These are phyloP conservation scores for Tuber borchii DNA, from an alignment of 495 filamentous ascomycete species.

Conservation along the genomic window DNA sequence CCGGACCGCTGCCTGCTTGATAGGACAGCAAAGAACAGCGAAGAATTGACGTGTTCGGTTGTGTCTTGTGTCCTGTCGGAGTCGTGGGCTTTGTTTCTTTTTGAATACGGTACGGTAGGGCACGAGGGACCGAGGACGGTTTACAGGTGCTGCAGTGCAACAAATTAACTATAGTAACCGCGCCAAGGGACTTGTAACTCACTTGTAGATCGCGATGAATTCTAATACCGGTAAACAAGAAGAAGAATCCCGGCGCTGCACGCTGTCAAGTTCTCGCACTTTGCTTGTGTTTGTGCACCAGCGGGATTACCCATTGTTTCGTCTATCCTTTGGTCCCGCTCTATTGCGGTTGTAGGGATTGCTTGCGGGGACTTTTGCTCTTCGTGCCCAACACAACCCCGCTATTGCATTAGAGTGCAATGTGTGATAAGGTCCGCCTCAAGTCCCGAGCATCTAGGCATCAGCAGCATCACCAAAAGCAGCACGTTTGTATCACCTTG, in stretches of 20 bases:
- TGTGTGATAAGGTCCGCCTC: neutral
- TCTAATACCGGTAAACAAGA: neutral
- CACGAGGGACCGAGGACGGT: neutral
- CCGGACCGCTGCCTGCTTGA: neutral
- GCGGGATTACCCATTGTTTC: neutral
- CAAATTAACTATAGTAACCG: neutral
- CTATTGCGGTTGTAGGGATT: neutral
- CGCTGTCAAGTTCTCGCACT: neutral
- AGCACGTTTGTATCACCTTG: neutral
- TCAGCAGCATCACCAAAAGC: neutral
- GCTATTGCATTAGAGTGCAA: neutral
- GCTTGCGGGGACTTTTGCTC: neutral
- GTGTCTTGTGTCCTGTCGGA: neutral
- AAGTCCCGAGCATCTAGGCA: neutral
- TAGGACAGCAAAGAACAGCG: neutral
- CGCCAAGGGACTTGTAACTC: neutral
- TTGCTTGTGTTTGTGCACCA: neutral
- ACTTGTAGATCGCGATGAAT: neutral
- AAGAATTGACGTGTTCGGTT: slow-evolving; percentile 1
- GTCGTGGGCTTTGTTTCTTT: neutral
- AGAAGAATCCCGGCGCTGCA: neutral
- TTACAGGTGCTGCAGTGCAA: neutral
- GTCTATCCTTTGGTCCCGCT: neutral
- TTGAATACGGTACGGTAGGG: neutral
- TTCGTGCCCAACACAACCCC: neutral